A percentile compares a stretch with the other conserved stretches of the same genome.
Conservation (phyloP, 1,284 basidiomycete genomes). For the Fomitopsis palustris region DNA sequence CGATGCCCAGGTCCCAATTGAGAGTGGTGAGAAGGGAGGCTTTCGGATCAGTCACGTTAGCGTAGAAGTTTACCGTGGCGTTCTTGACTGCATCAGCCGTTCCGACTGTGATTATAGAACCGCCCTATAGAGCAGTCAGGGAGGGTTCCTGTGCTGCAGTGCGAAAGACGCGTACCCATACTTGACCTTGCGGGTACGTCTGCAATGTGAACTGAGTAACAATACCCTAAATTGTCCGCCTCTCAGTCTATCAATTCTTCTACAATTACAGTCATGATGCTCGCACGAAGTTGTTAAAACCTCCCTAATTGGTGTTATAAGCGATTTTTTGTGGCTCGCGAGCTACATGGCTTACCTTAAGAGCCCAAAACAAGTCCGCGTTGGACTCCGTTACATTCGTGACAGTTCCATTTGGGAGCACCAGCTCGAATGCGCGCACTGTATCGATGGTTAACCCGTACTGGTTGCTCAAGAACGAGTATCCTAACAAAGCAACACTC, state of each 20-base stretch:
- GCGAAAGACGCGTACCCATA: constrained; percentile 46
- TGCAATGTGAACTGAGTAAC: constrained; percentile 56
- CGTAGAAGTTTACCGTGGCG: constrained; percentile 49
- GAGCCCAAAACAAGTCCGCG: constrained; percentile 36
- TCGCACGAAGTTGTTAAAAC: constrained; percentile 59
- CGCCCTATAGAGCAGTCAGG: constrained; percentile 40
- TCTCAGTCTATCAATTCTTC: background rate
- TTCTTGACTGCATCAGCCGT: constrained; percentile 33
- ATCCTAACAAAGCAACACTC: constrained; percentile 26
- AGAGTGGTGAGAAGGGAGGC: constrained; percentile 56
- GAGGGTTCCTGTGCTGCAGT: background rate
- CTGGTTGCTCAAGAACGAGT: constrained; percentile 39
- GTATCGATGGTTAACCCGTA: constrained; percentile 43
- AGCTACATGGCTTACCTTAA: constrained; percentile 30
- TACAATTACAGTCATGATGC: background rate
- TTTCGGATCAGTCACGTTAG: constrained; percentile 52
- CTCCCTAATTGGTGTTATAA: constrained; percentile 36
- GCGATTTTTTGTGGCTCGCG: background rate
- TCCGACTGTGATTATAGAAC: constrained; percentile 39
- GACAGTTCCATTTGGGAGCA: constrained; percentile 38
- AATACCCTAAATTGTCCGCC: constrained; percentile 44
- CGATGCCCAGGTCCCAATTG: constrained; percentile 42
- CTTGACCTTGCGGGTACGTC: constrained; percentile 48
- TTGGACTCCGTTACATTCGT: constrained; percentile 23
- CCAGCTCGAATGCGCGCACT: constrained; percentile 34